Base-by-base conservation (phyloP, 306 rosid species). In the Mimosa pudica region DNA sequence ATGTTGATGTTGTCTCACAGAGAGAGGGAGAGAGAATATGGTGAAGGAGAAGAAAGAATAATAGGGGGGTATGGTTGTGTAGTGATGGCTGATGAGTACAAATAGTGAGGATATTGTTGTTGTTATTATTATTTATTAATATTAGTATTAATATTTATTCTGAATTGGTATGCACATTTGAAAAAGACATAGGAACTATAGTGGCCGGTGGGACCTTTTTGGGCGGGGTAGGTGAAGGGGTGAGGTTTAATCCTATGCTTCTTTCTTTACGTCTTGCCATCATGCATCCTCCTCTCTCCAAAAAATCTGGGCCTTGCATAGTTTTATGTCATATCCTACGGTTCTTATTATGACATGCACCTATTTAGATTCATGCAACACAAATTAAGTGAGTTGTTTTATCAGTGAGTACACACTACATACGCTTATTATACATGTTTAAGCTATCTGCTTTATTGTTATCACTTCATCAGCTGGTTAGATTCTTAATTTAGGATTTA, bases 1-100 rank as follows among this genome's bases (percentile, higher is more conserved):
- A 95, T 85, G 18, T 10, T 33, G 45, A 95, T 85, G 18, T 10
- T 33, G 45, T 48, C 38, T 4, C 32, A 38, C 7, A 60, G 4
- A 16, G 57, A 32, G 20, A 72, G 30, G 6, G 17, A 1, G 8
- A 18, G 66, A 33, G 3, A 8, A 75, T 0, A 7, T 1, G 3
- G 30, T 1, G 3, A 6, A 20, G 24, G 14, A 6, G 62, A n/a
- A 0, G 14, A 4, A 3, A 1, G 33, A 3, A 20, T 33, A 7
- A 18, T 0, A 8, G 1, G 17, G 1, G 13, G 8, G 4, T 60
- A 12, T 18, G 16, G 32, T 16, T 9, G 41, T 38, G 38, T 0
- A 0, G 10, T 3, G 55, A 30, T 4, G 41, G 0, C 4, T 3
- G 55, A 30, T 4, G 41, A 5, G 41, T 3, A 10, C 17, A 10